phyloP scores from a whole-genome alignment of 371 early-diverging fungal species.

The Lichtheimia hyalospora region DNA sequence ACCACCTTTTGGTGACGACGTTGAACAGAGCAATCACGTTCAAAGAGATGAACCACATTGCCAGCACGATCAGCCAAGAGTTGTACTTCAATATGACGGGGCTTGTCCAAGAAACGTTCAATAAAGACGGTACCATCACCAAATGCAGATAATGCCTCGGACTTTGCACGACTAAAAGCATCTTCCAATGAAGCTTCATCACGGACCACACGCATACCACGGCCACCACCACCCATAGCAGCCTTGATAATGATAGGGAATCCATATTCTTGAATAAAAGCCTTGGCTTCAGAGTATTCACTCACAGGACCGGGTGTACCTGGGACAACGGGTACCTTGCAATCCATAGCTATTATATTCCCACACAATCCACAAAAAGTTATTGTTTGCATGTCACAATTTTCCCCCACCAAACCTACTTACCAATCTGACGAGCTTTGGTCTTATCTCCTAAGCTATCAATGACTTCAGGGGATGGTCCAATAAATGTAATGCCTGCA shows the following conservation, averaged over 20 bases:
- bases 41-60: slow-evolving; percentile 87
- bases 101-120: slow-evolving; percentile 90
- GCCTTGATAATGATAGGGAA: slow-evolving; percentile 97
- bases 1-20: slow-evolving; percentile 98
- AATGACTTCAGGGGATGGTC: slow-evolving; percentile 86
- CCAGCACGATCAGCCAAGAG: slow-evolving; percentile 88
- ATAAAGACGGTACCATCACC: slow-evolving; percentile 95
- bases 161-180: slow-evolving; percentile 79
- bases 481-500: slow-evolving; percentile 91
- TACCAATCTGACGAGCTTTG: slow-evolving; percentile 82
- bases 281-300: slow-evolving; percentile 62
- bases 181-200: slow-evolving; percentile 62
- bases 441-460: slow-evolving; percentile 94
- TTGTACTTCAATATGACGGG: slow-evolving; percentile 97
- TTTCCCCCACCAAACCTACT: slow-evolving; percentile 6
- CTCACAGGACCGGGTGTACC: slow-evolving; percentile 87
- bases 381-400: slow-evolving; percentile 24
- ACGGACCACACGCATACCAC: slow-evolving; percentile 95
- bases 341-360: slow-evolving; percentile 66
- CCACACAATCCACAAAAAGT: neutral
- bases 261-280: slow-evolving; percentile 79
- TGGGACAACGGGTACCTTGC: slow-evolving; percentile 83
- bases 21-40: slow-evolving; percentile 98
- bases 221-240: slow-evolving; percentile 97
- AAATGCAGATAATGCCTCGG: slow-evolving; percentile 91